These are phyloP conservation scores for Mycena rebaudengoi DNA, from an alignment of 768 basidiomycete genomes.

Conservation along the genomic window DNA sequence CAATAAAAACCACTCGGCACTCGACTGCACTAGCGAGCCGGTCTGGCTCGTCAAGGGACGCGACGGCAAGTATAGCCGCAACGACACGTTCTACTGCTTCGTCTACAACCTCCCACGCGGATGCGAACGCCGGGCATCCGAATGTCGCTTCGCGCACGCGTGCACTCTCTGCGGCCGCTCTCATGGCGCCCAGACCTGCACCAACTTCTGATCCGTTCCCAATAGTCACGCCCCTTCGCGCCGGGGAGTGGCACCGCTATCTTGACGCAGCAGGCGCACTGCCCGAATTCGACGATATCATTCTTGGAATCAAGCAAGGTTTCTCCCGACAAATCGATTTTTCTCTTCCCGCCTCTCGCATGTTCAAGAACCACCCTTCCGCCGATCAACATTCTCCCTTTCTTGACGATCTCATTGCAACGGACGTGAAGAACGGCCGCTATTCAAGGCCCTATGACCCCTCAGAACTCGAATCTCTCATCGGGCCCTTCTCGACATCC, in stretches of 20 bases:
- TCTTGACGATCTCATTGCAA: background rate
- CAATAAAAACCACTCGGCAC: no score
- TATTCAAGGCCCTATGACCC: background rate
- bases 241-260: background rate
- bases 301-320: background rate
- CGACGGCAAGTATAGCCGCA: no score
- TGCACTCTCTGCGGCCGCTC: no score
- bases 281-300: background rate
- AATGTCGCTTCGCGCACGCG: no score
- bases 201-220: background rate
- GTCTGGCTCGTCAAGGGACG: no score
- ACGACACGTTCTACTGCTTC: no score
- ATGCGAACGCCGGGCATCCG: no score
- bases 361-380: conserved; percentile 2
- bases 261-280: conserved; percentile 21
- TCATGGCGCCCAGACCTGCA: no score
- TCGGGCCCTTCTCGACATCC: background rate
- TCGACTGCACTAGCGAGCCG: no score
- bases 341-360: background rate
- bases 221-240: background rate
- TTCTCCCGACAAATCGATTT: background rate
- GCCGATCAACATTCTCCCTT: background rate
- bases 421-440: background rate
- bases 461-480: background rate
- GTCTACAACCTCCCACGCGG: no score